A percentile compares a stretch with the other conserved stretches of the same genome.
Evolutionary conservation across 768 basidiomycete genomes (phyloP).

Genomic region (Gelatoporia subvermispora): DNA sequence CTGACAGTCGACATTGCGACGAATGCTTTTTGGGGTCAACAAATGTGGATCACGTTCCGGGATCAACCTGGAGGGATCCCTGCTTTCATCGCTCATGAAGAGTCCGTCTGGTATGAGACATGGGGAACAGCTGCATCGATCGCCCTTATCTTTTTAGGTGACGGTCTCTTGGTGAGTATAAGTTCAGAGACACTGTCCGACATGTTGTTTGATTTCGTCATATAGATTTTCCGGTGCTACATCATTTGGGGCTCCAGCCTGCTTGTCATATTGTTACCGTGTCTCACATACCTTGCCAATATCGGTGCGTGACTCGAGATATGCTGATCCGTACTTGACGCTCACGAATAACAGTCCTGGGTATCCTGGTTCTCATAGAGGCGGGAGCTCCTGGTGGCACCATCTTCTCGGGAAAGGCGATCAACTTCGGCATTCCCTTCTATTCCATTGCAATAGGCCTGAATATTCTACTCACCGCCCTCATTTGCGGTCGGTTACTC

Average conservation of each 20-base stretch:
- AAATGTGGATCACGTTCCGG: constrained; percentile 32
- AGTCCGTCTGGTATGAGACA: constrained; percentile 27
- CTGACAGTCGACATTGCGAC: constrained; percentile 28
- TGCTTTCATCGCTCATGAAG: constrained; percentile 25
- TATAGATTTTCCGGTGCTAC: constrained; percentile 35
- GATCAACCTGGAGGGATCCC: constrained; percentile 31
- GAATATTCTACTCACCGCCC: constrained; percentile 12
- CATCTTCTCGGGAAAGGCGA: constrained; percentile 14
- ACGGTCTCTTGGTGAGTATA: constrained; percentile 33
- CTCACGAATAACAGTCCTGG: constrained; percentile 7
- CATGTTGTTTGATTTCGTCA: too few species aligned
- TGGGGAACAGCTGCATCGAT: constrained; percentile 18
- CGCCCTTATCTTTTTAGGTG: constrained; percentile 31
- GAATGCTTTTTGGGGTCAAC: constrained; percentile 27
- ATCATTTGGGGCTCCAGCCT: constrained; percentile 25
- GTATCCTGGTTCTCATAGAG: constrained; percentile 11
- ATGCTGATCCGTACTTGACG: background rate
- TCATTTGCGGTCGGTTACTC: constrained; percentile 16
- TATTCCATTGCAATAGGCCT: constrained; percentile 18
- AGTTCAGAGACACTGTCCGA: too few species aligned
- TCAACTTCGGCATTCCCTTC: constrained; percentile 13
- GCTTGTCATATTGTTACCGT: constrained; percentile 12
- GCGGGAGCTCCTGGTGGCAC: constrained; percentile 9
- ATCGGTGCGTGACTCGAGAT: constrained; percentile 7
- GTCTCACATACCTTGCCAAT: constrained; percentile 12